Base-by-base conservation (phyloP, 176 grass and related monocot genomes). In the Pontederia paniculata region DNA sequence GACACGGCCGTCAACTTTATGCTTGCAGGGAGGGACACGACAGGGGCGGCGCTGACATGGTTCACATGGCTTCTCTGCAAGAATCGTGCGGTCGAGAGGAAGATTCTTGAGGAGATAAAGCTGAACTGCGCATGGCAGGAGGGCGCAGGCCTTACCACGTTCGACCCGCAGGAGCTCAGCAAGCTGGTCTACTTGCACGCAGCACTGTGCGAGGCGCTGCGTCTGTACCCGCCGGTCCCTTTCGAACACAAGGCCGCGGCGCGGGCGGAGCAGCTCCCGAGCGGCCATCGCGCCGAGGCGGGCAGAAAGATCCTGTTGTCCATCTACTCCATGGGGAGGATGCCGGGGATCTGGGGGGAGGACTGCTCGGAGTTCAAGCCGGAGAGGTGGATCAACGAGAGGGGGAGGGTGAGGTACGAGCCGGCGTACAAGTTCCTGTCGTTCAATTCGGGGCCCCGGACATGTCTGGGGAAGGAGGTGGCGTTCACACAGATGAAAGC, bases 321-420 rank as follows among this genome's bases (percentile, higher is more conserved):
- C 15, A 31, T 31, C 14, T 58, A 58, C 12, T 16, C 9, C 56
- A 10, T 43, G 56, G 57, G 25, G 25, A n/a, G 57, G 28, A 9
- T 59, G 57, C 28, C 37, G 15, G 57, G 28, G 4, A 37, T 59
- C 6, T 59, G 57, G 57, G 57, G 57, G 1, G 28, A 42, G 23
- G 57, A 59, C 15, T 43, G 57, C 25, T 0, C 2, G 16, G 31
- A 59, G 23, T 41, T 59, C 31, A 41, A 37, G 57, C 57, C 28
- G 14, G 57, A 59, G 28, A 41, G 57, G 57, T 59, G 57, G 57
- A 59, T 59, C 15, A 42, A 23, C 28, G 57, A 59, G 14, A 59
- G 42, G 57, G 57, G 57, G 57, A 43, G 9, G 1, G 9, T 59
- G 31, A 59, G 13, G 57, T 23, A 43, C 25, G 57, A 59, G 28